phyloP scores from a whole-genome alignment of 1,139 yeast genomes.

The Hansenula sp. region DNA sequence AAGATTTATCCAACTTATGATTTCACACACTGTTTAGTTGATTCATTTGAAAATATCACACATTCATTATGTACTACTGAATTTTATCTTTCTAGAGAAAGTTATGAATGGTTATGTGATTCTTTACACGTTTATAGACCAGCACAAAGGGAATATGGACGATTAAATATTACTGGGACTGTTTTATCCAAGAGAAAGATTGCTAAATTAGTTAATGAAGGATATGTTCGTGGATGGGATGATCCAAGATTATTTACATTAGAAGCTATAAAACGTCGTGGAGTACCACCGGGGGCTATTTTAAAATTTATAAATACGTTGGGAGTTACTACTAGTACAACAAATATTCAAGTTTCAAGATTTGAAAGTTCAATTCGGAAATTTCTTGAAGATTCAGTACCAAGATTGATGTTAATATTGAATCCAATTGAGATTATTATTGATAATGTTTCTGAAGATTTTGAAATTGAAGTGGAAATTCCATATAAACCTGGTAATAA shows the following conservation, averaged over 20 bases:
- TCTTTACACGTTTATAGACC: constrained; percentile 94
- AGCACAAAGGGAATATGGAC: constrained; percentile 97
- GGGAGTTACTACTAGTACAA: constrained; percentile 93
- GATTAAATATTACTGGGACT: constrained; percentile 92
- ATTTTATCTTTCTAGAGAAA: constrained; percentile 85
- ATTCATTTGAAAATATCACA: constrained; percentile 92
- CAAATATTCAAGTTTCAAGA: constrained; percentile 85
- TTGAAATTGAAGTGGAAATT: constrained; percentile 62
- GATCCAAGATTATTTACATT: constrained; percentile 95
- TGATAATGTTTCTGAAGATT: constrained; percentile 78
- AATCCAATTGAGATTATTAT: constrained; percentile 83
- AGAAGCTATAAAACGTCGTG: constrained; percentile 94
- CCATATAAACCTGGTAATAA: constrained; percentile 90
- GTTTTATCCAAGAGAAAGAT: constrained; percentile 94
- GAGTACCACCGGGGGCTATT: constrained; percentile 99
- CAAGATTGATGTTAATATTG: constrained; percentile 90
- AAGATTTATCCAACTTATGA: constrained; percentile 97
- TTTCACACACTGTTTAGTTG: constrained; percentile 98
- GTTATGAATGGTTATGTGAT: constrained; percentile 98
- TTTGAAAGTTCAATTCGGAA: constrained; percentile 88
- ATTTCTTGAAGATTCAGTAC: constrained; percentile 86
- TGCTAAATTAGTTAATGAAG: constrained; percentile 81
- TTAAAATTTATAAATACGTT: constrained; percentile 88
- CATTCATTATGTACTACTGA: constrained; percentile 96
- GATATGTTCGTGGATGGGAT: constrained; percentile 92